Evolutionary conservation across 2,329 filamentous ascomycete genomes (phyloP), one percentile per base, ranked within the genome.

Genomic region (Alternaria sp.): DNA sequence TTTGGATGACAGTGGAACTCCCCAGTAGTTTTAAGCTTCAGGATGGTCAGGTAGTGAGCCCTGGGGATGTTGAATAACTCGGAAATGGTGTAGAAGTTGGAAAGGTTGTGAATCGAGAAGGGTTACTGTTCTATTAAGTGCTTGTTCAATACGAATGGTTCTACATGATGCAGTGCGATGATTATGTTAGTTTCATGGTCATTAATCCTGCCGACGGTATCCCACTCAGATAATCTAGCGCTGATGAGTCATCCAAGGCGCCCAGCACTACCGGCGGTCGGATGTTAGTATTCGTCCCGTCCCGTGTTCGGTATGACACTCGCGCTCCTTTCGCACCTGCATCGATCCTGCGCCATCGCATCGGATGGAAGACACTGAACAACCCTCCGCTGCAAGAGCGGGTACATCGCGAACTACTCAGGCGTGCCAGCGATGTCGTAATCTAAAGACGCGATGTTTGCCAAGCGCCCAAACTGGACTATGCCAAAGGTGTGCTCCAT

Each of bases 351-450:
- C 57, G 26, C 30, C 47, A 44, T 30, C 38, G 46, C 57, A 57
- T 56, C 51, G 57, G 48, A 77, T 76, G 75, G 72, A 71, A 54
- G 60, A 70, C 8, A 62, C 43, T 54, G 65, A 73, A 53, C 56
- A 65, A 16, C 58, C 69, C 28, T 48, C 51, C 51, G 60, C 57
- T 30, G 55, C 61, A 7, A 66, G 63, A 26, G 46, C 64, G 22
- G 48, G 54, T 12, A 59, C 54, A 3, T 14, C 58, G 12, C 73
- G 75, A 24, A 74, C 71, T 8, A 59, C 61, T 3, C 74, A 78
- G 52, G 75, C 75, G 3, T 78, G 75, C 54, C 70, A 76, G 54
- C 65, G 72, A 34, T 78, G 75, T 51, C 68, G 75, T n/a, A 71
- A 51, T 44, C 57, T 76, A 5, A 78, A 78, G 56, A 75, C 74